Evolutionary conservation across 495 filamentous ascomycete species (phyloP), one percentile per base, ranked within the genome.

Genomic region (Penicillium paradoxum): DNA sequence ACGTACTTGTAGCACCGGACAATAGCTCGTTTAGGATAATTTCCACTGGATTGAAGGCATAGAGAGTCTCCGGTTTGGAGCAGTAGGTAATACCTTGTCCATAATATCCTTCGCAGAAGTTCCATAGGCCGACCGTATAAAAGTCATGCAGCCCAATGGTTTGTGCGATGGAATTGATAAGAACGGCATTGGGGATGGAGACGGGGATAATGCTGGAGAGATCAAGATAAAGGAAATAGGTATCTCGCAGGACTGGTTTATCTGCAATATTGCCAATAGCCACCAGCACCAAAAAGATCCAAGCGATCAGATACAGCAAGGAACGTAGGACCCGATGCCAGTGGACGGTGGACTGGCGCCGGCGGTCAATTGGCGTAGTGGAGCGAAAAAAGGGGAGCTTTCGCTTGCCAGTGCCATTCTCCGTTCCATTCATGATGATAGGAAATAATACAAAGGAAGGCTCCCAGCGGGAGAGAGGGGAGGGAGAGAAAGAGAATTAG

Each of bases 41-140:
- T 42, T 84, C 70, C 30, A 96, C 85, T 0, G 91, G 91, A 69
- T 96, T 87, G 72, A 97, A 97, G 81, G 87, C 91, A 65, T 93
- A 97, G 19, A 92, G 70, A 15, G 73, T 71, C 56, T 80, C 41
- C 7, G 90, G 83, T 15, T 75, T 71, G 29, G 83, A 87, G 70
- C 91, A 97, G 53, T 65, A 65, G 8, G 88, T 92, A 45, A 93
- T 84, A 5, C 88, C 87, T 53, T 80, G 69, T 39, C 75, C 75
- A 38, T 83, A 69, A 68, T 90, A 91, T 15, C 91, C 91, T 70
- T 92, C 88, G 60, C 91, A 97, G 65, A 85, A 95, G 32, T 81
- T 83, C 91, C 91, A 97, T 11, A 96, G 67, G 5, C 91, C 91
- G 32, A 95, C 90, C 60, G 89, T 85, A 66, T 97, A 97, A 71